Percentiles rank a stretch among this genome's conserved stretches.
These are phyloP conservation scores for Saprolegnia diclina DNA, from an alignment of 352 stramenopile species.

Conservation along the genomic window DNA sequence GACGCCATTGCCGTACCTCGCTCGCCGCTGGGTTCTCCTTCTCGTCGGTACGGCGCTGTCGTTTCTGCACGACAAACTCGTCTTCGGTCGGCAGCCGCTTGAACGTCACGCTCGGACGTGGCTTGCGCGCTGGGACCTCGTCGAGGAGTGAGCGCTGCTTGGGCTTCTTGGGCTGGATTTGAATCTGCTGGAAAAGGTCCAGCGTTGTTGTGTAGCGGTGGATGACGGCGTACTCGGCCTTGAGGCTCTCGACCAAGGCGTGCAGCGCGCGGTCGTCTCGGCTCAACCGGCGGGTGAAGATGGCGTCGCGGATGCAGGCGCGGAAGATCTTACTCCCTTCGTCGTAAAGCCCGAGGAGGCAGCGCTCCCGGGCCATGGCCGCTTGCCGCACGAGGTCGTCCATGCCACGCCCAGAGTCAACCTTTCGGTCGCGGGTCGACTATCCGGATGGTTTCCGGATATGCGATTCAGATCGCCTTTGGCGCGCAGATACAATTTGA, in stretches of 20 bases:
- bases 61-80: slow-evolving; percentile 1
- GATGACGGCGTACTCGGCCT: neutral
- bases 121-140: neutral
- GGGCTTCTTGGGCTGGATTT: neutral
- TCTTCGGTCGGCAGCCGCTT: slow-evolving; percentile 2
- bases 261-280: neutral
- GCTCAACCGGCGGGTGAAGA: neutral
- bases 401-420: neutral
- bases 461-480: neutral
- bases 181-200: neutral
- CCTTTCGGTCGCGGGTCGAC: too few relatives aligned
- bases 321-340: neutral
- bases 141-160: neutral
- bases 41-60: neutral
- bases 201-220: slow-evolving; percentile 2
- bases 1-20: neutral
- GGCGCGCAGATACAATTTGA: too few relatives aligned
- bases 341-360: neutral
- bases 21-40: neutral
- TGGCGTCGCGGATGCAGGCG: neutral
- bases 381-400: slow-evolving; percentile 10
- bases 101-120: neutral
- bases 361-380: neutral
- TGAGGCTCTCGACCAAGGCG: neutral
- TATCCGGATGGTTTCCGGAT: neutral